Evolutionary conservation across 495 filamentous ascomycete genomes (phyloP).

Genomic region (Aspergillus bridgeri): DNA sequence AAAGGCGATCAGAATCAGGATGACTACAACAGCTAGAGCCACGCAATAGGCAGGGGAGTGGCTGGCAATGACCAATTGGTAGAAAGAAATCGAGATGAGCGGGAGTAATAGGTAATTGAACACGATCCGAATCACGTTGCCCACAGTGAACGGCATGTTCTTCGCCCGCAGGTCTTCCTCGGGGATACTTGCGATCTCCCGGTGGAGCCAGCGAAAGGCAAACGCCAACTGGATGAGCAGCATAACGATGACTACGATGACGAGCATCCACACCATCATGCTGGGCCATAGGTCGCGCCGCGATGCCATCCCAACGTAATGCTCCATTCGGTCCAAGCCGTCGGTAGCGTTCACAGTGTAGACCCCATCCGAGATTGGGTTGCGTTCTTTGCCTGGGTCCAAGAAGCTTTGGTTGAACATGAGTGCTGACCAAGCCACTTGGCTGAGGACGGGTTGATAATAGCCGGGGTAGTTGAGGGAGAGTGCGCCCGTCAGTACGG

Average conservation of each 20-base stretch:
- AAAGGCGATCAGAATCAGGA: conserved; percentile 68
- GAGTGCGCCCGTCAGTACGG: conserved; percentile 80
- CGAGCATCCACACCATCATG: conserved; percentile 80
- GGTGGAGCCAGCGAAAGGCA: conserved; percentile 67
- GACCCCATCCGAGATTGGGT: conserved; percentile 75
- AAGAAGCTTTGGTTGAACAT: conserved; percentile 95
- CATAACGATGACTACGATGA: conserved; percentile 65
- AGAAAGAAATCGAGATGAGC: conserved; percentile 79
- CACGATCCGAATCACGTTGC: conserved; percentile 81
- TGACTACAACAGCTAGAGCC: conserved; percentile 66
- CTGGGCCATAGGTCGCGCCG: conserved; percentile 87
- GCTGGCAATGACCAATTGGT: conserved; percentile 77
- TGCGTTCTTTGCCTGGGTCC: conserved; percentile 56
- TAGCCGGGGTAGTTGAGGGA: conserved; percentile 89
- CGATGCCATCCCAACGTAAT: conserved; percentile 76
- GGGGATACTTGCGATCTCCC: conserved; percentile 62
- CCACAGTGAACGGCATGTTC: conserved; percentile 88
- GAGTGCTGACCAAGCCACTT: conserved; percentile 79
- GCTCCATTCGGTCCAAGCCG: conserved; percentile 73
- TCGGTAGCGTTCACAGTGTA: conserved; percentile 69
- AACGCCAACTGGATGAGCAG: conserved; percentile 77
- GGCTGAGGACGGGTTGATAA: conserved; percentile 86
- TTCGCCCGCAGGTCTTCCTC: conserved; percentile 86
- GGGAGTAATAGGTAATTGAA: conserved; percentile 91
- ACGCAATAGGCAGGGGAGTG: conserved; percentile 65